Evolutionary conservation across 179 eudicot species (phyloP).

Genomic region (Dionaea muscipula): DNA sequence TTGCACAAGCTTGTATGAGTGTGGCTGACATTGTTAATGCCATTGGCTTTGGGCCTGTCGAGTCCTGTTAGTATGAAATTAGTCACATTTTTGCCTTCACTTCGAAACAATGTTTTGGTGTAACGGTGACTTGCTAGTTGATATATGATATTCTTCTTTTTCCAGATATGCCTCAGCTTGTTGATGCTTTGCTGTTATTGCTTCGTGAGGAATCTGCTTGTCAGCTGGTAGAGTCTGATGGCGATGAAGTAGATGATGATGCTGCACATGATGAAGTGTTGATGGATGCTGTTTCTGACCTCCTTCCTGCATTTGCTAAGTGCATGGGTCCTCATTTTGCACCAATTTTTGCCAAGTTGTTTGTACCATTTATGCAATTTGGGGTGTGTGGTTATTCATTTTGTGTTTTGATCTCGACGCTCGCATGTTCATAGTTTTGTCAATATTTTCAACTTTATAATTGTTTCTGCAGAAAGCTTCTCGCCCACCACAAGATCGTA

Average conservation of each 20-base stretch:
- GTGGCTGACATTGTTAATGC: constrained; percentile 64
- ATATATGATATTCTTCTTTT: background rate
- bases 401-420: background rate
- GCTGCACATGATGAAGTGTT: constrained; percentile 79
- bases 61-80: constrained; percentile 53
- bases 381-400: constrained; percentile 38
- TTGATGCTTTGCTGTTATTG: constrained; percentile 61
- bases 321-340: constrained; percentile 89
- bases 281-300: constrained; percentile 99
- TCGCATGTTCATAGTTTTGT: background rate
- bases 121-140: background rate
- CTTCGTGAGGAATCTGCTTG: constrained; percentile 71
- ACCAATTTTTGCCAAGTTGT: constrained; percentile 59
- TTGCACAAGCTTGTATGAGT: constrained; percentile 85
- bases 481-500: constrained; percentile 83
- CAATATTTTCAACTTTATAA: constrained; percentile 8
- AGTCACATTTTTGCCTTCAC: background rate
- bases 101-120: background rate
- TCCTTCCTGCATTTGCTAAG: constrained; percentile 89
- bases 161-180: constrained; percentile 62
- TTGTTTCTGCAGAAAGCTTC: constrained; percentile 62
- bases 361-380: constrained; percentile 76
- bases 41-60: constrained; percentile 54
- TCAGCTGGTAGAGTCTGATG: constrained; percentile 76
- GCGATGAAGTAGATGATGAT: constrained; percentile 73